phyloP scores from a whole-genome alignment of 1,139 yeast species.

The Protomyces pachydermus region DNA sequence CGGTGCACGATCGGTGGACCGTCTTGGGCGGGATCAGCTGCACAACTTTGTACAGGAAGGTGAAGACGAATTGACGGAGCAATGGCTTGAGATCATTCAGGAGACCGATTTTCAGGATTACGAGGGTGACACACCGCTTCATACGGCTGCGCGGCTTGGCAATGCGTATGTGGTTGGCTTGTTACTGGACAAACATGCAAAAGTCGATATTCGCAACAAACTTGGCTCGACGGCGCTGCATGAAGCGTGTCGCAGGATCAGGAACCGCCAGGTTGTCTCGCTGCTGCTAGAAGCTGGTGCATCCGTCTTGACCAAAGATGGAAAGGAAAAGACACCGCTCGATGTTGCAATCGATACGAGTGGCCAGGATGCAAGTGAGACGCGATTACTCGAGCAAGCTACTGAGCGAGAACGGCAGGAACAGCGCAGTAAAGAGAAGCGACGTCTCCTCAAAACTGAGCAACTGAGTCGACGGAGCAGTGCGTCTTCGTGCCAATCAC shows the following conservation, averaged over 20 bases:
- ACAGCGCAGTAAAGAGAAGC: neutral
- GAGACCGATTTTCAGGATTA: conserved; percentile 18
- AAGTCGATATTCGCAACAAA: conserved; percentile 11
- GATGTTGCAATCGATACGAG: neutral
- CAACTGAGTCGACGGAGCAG: neutral
- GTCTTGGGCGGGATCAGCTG: conserved; percentile 16
- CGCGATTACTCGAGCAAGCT: neutral
- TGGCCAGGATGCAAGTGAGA: neutral
- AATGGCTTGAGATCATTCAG: conserved; percentile 13
- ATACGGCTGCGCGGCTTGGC: conserved; percentile 17
- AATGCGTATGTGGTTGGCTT: conserved; percentile 20
- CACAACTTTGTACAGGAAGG: conserved; percentile 16
- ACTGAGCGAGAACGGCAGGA: neutral
- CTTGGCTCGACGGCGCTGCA: conserved; percentile 16
- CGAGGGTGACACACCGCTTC: conserved; percentile 18
- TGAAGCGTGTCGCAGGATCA: conserved; percentile 4
- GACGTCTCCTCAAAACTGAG: neutral
- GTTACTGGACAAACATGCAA: conserved; percentile 5
- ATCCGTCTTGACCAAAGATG: neutral
- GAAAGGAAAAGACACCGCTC: neutral
- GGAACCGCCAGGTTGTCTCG: conserved; percentile 12
- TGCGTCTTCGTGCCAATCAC: neutral
- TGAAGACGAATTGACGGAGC: conserved; percentile 21
- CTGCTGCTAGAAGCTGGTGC: conserved; percentile 23
- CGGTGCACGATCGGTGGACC: conserved; percentile 20